Evolutionary conservation across 257 asterid genomes (phyloP).

Genomic region (Solanum sejunctum): DNA sequence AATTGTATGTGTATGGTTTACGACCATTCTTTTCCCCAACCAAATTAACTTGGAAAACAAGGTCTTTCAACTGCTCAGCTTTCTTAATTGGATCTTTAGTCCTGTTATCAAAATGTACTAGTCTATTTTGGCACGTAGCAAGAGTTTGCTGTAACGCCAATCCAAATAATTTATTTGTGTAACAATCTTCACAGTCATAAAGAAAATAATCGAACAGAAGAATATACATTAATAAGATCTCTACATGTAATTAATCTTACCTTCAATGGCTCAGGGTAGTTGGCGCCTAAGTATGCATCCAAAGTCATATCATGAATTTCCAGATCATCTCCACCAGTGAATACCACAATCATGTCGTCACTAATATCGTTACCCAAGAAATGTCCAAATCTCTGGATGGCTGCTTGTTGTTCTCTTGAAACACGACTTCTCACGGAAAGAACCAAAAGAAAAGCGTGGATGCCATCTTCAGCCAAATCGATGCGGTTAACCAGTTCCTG

Average conservation of each 20-base stretch:
- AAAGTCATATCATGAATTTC: constrained; percentile 41
- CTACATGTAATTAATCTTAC: constrained; percentile 9
- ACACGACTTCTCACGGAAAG: constrained; percentile 57
- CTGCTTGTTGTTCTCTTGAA: constrained; percentile 59
- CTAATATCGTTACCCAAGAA: constrained; percentile 49
- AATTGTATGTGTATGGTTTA: constrained; percentile 35
- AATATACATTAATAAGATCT: background rate
- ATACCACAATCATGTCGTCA: constrained; percentile 61
- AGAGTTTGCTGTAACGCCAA: constrained; percentile 25
- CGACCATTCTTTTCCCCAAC: constrained; percentile 41
- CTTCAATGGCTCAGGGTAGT: constrained; percentile 36
- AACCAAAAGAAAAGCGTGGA: constrained; percentile 73
- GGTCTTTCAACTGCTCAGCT: constrained; percentile 24
- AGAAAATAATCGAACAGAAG: background rate
- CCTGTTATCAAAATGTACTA: constrained; percentile 50
- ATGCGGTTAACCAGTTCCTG: constrained; percentile 72
- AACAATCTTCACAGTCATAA: background rate
- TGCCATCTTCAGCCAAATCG: constrained; percentile 73
- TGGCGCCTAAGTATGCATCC: constrained; percentile 33
- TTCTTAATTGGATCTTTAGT: constrained; percentile 26
- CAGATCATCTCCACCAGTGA: constrained; percentile 80
- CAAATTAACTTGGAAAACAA: constrained; percentile 33
- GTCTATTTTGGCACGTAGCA: constrained; percentile 45
- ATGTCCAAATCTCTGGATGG: constrained; percentile 36
- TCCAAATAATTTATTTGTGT: background rate